Conservation (phyloP, 106 monocot species). For the Ottelia alismoides region DNA sequence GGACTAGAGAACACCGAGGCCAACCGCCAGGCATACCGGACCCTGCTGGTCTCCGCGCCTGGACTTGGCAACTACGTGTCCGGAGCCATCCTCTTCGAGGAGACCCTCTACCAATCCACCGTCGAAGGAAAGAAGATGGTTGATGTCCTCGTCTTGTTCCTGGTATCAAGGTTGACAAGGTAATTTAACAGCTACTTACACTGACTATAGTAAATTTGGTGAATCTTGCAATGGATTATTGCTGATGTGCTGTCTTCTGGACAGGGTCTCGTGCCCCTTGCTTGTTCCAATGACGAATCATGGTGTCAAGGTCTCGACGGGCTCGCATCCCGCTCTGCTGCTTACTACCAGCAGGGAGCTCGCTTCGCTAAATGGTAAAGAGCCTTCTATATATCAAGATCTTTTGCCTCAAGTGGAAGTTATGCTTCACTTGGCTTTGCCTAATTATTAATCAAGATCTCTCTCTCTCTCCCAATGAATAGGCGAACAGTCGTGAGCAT, state of each 20-base stretch:
- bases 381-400: no score
- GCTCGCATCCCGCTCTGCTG: constrained; percentile 54
- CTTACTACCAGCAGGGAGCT: constrained; percentile 75
- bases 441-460: no score
- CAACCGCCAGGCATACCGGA: constrained; percentile 83
- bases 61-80: constrained; percentile 78
- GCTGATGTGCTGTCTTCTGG: no score
- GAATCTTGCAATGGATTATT: no score
- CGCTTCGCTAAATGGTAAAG: constrained; percentile 94
- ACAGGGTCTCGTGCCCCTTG: constrained; percentile 85
- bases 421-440: no score
- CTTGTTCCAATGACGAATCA: constrained; percentile 78
- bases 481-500: constrained; percentile 85
- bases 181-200: no score
- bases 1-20: constrained; percentile 94
- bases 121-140: constrained; percentile 78
- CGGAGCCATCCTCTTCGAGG: constrained; percentile 84
- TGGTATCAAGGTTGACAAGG: constrained; percentile 91
- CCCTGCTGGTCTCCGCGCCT: constrained; percentile 57
- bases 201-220: no score
- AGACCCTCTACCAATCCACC: constrained; percentile 78
- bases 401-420: no score
- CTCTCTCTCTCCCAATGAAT: no score
- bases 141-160: constrained; percentile 64
- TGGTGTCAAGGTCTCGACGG: constrained; percentile 93